Evolutionary conservation across 306 rosid genomes (phyloP).

Genomic region (Prunus mira): DNA sequence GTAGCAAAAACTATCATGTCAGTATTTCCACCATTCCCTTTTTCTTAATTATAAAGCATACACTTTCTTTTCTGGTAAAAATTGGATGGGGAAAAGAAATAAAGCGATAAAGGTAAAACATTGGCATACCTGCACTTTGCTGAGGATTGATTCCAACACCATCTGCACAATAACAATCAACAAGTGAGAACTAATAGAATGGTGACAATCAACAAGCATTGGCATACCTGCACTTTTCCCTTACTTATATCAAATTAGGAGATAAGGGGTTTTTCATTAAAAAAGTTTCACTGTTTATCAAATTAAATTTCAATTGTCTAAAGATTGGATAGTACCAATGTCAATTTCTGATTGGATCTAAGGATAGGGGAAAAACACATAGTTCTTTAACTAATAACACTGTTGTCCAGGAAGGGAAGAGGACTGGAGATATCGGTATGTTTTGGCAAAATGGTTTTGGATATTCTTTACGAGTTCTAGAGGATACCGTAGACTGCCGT

Average conservation of each 20-base stretch:
- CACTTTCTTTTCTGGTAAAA: background rate
- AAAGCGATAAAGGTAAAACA: background rate
- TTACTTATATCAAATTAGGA: background rate
- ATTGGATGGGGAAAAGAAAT: background rate
- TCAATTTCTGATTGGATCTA: background rate
- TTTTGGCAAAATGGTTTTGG: background rate
- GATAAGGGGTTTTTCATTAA: background rate
- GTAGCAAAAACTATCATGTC: background rate
- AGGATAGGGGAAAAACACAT: background rate
- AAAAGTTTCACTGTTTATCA: background rate
- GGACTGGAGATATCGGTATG: background rate
- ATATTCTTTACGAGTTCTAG: background rate
- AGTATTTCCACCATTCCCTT: background rate
- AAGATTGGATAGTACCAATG: background rate
- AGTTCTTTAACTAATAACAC: background rate
- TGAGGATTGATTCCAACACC: slow-evolving; percentile 98
- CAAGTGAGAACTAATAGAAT: slow-evolving; percentile 2
- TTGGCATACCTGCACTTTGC: slow-evolving; percentile 86
- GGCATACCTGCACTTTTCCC: background rate
- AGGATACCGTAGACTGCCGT: background rate
- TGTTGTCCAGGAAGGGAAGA: background rate
- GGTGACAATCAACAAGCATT: too few relatives aligned
- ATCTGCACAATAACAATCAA: slow-evolving; percentile 54
- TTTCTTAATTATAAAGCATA: background rate
- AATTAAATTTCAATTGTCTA: background rate